Evolutionary conservation across 352 stramenopile species (phyloP).

Genomic region (Phytophthora ramorum): DNA sequence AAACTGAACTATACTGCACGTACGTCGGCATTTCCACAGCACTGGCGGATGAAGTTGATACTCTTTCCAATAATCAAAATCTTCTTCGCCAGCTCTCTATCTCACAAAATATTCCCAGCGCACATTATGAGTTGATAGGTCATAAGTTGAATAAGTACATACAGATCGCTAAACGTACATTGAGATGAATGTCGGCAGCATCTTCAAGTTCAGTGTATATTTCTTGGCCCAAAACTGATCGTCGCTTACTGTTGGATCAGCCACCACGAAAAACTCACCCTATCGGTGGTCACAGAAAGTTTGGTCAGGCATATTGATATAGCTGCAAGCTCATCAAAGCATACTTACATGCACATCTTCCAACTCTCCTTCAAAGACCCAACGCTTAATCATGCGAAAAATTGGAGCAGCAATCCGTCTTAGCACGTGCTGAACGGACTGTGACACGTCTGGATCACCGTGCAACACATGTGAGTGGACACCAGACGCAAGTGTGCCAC

Average conservation of each 20-base stretch:
- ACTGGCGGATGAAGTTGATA: constrained; percentile 99
- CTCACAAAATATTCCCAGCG: background rate
- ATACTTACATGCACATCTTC: constrained; percentile 83
- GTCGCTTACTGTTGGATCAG: constrained; percentile 71
- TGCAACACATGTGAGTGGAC: constrained; percentile 93
- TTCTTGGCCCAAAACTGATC: constrained; percentile 90
- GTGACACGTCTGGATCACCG: constrained; percentile 83
- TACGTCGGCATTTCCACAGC: constrained; percentile 92
- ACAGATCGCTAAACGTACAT: constrained; percentile 43
- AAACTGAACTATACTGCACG: constrained; percentile 12
- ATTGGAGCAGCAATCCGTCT: constrained; percentile 82
- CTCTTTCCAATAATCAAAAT: constrained; percentile 97
- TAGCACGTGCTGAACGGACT: constrained; percentile 81
- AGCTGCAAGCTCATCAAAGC: background rate
- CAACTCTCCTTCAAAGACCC: constrained; percentile 89
- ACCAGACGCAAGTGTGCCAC: constrained; percentile 89
- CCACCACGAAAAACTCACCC: constrained; percentile 90
- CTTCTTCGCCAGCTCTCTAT: constrained; percentile 90
- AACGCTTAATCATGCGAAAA: constrained; percentile 89
- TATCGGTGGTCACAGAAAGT: constrained; percentile 23
- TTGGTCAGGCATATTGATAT: background rate
- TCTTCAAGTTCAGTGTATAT: constrained; percentile 84
- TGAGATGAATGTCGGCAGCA: constrained; percentile 90
- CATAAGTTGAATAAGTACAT: background rate
- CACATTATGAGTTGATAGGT: background rate